phyloP scores from a whole-genome alignment of 129 eudicot species.

The Artemisia annua region DNA sequence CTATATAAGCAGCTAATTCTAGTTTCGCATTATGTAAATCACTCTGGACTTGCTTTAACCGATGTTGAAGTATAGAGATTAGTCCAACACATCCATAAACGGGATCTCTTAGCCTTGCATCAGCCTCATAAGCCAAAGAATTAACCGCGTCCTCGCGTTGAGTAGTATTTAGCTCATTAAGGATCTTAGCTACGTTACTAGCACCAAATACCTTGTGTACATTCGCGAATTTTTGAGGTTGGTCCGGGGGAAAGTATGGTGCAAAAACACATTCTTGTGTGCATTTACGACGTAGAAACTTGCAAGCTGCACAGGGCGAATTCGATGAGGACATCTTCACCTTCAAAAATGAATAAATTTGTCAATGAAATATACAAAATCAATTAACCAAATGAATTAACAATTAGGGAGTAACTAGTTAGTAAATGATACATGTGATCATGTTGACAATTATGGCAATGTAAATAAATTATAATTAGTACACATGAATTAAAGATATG shows the following conservation, averaged over 20 bases:
- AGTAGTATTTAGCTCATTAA: constrained; percentile 53
- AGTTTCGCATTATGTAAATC: constrained; percentile 47
- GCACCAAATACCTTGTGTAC: constrained; percentile 77
- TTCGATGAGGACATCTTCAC: constrained; percentile 49
- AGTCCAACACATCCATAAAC: constrained; percentile 77
- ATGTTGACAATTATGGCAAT: constrained; percentile 21
- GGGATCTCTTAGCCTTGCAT: constrained; percentile 57
- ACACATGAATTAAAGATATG: constrained; percentile 16
- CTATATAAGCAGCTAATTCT: constrained; percentile 51
- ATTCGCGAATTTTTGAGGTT: constrained; percentile 58
- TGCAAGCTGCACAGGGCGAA: constrained; percentile 96
- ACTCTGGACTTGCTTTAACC: constrained; percentile 58
- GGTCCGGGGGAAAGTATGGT: constrained; percentile 82
- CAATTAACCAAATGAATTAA: not conserved
- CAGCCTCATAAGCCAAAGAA: constrained; percentile 68
- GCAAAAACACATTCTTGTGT: constrained; percentile 89
- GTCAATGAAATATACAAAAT: not conserved
- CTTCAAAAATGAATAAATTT: not conserved
- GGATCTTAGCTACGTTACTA: constrained; percentile 60
- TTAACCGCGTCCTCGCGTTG: constrained; percentile 72
- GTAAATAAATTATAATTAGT: constrained; percentile 3
- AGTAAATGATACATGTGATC: not conserved
- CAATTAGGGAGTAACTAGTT: not conserved
- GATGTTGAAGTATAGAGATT: constrained; percentile 66
- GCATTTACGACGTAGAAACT: constrained; percentile 75